Conservation (phyloP, 257 asterid species). For the Jacaranda mimosifolia region DNA sequence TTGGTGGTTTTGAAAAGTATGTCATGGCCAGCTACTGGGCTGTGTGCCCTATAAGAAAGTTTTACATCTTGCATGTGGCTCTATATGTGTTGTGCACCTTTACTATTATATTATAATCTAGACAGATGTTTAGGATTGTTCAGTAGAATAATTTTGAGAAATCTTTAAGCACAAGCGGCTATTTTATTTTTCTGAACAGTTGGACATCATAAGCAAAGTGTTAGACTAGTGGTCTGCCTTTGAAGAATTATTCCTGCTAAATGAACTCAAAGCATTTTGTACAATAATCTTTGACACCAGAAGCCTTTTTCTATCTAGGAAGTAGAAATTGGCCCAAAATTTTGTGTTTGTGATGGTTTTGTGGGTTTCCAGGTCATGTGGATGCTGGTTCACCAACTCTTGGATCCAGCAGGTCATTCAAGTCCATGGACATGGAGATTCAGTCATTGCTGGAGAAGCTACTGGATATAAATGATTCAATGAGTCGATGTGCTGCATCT, state of each 20-base stretch:
- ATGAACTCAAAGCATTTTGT: neutral
- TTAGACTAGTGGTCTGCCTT: slow-evolving; percentile 14
- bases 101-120: slow-evolving; percentile 1
- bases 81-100: neutral
- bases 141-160: neutral
- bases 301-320: slow-evolving; percentile 10
- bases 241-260: slow-evolving; percentile 8
- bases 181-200: slow-evolving; percentile 6
- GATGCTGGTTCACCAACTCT: slow-evolving; percentile 88
- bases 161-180: neutral
- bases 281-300: slow-evolving; percentile 22
- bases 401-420: slow-evolving; percentile 94
- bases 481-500: slow-evolving; percentile 99
- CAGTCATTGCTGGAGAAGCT: slow-evolving; percentile 94
- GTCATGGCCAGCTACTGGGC: slow-evolving; percentile 9
- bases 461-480: slow-evolving; percentile 85
- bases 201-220: slow-evolving; percentile 22
- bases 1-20: slow-evolving; percentile 26
- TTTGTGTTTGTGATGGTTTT: slow-evolving; percentile 41
- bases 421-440: slow-evolving; percentile 96
- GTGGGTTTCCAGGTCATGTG: slow-evolving; percentile 63
- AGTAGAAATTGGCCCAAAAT: neutral
- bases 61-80: neutral
- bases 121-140: neutral
- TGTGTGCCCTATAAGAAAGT: neutral